Percentiles rank a stretch among this genome's conserved stretches.
These are phyloP conservation scores for Pulveroboletus sp. DNA, from an alignment of 768 basidiomycete genomes.

Conservation along the genomic window DNA sequence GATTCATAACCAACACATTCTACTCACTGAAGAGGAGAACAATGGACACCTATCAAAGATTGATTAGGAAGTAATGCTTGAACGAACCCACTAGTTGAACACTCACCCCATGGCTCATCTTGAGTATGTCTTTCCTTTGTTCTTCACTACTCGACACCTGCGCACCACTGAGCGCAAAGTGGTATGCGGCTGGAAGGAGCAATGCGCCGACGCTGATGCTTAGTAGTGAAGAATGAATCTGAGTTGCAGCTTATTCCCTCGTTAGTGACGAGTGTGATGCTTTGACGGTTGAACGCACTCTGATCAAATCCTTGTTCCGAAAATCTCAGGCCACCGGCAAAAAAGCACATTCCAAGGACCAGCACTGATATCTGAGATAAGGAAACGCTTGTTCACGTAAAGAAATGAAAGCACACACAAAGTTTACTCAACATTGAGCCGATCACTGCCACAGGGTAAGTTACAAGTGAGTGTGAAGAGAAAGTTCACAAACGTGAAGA, in stretches of 20 bases:
- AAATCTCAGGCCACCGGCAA: constrained; percentile 74
- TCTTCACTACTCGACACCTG: constrained; percentile 18
- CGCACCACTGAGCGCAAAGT: constrained; percentile 43
- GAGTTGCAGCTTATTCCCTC: constrained; percentile 45
- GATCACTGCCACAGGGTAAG: constrained; percentile 48
- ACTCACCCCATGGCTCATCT: constrained; percentile 51
- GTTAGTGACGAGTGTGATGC: constrained; percentile 2
- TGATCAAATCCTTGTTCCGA: constrained; percentile 77
- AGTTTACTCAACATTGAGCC: constrained; percentile 83
- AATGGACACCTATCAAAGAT: constrained; percentile 42
- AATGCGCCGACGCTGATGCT: constrained; percentile 78
- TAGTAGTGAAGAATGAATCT: constrained; percentile 71
- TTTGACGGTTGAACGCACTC: constrained; percentile 42
- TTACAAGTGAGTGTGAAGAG: background rate
- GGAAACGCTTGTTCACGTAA: background rate
- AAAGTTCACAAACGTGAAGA: constrained; percentile 54
- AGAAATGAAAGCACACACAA: constrained; percentile 33
- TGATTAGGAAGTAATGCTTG: background rate
- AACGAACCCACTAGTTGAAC: background rate
- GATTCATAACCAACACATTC: background rate
- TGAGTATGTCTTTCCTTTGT: constrained; percentile 42
- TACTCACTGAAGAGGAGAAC: constrained; percentile 50
- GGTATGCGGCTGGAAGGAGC: constrained; percentile 76
- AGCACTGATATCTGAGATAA: constrained; percentile 48
- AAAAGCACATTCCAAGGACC: constrained; percentile 88